Conservation (phyloP, 495 filamentous ascomycete genomes). For the Podospora australis region DNA sequence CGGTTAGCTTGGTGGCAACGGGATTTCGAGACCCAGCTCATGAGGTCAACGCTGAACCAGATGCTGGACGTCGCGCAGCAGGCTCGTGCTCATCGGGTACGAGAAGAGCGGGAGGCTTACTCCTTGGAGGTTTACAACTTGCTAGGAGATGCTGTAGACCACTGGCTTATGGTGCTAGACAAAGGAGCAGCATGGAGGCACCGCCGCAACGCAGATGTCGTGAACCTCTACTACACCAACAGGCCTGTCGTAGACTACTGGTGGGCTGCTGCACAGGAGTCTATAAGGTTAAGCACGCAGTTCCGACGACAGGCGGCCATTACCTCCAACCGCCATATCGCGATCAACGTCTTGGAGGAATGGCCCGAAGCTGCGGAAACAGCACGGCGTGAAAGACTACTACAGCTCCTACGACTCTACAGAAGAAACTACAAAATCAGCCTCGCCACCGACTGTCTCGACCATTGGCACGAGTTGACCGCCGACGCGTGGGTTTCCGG, state of each 20-base stretch:
- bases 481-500: constrained; percentile 9
- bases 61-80: constrained; percentile 3
- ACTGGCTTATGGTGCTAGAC: constrained; percentile 15
- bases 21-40: constrained; percentile 8
- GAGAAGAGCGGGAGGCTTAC: constrained; percentile 13
- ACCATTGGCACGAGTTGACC: constrained; percentile 14
- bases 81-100: not conserved
- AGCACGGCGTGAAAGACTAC: constrained; percentile 19
- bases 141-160: constrained; percentile 12
- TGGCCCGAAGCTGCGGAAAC: constrained; percentile 22
- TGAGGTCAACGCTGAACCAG: constrained; percentile 8
- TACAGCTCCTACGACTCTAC: constrained; percentile 20
- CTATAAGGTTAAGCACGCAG: not conserved
- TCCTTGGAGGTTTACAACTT: constrained; percentile 14
- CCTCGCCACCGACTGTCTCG: constrained; percentile 18
- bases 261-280: constrained; percentile 13
- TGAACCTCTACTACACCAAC: constrained; percentile 23
- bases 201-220: constrained; percentile 20
- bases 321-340: constrained; percentile 5
- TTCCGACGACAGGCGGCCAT: constrained; percentile 10
- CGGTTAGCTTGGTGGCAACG: constrained; percentile 19
- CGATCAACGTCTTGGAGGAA: constrained; percentile 15
- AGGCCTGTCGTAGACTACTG: constrained; percentile 20
- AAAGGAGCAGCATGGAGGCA: constrained; percentile 9
- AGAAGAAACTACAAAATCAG: constrained; percentile 23